Evolutionary conservation across 441 rosid species (phyloP), one percentile per base, ranked within the genome.

Genomic region (Hura crepitans): DNA sequence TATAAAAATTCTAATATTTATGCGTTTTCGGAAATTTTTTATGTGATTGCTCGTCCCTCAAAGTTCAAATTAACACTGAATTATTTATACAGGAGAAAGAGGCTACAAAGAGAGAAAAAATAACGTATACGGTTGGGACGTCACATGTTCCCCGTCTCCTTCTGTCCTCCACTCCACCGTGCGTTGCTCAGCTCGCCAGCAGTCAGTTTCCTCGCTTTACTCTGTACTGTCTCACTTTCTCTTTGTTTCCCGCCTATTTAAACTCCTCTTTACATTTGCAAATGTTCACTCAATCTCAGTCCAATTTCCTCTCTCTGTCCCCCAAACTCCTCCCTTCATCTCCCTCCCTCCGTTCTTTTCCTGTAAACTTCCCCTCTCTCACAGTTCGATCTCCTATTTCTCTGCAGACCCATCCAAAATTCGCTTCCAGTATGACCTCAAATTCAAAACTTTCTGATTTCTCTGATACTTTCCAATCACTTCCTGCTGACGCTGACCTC

Each of bases 241-340:
- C 55, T 33, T 53, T 47, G 46, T 39, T 71, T 72, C 79, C 79
- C 71, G 77, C 85, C 77, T 76, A 65, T 75, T 69, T 74, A 80
- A 62, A 11, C 10, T 12, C 14, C 0, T 30, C 30, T 27, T 1
- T 15, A 22, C 37, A 45, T 23, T 11, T 8, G 42, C 81, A 70
- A 77, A 86, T 87, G 90, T 76, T 77, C 22, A 70, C 81, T 62
- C 88, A 82, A 72, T 74, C 81, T n/a, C 86, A 75, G 12, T 57
- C 72, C 33, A 73, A 62, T 53, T 42, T 68, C 64, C 76, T 74
- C 63, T 69, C 74, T 10, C 75, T 47, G 23, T 57, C 80, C 62
- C 68, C 59, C 72, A 55, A 67, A 43, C 35, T 62, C 74, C 22
- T 28, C 68, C 51, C 20, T 68, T 62, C 62, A 5, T 31, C 71